A percentile compares a stretch with the other conserved stretches of the same genome.
Evolutionary conservation across 495 filamentous ascomycete genomes (phyloP).

Genomic region (Penicillium psychrofluorescens): DNA sequence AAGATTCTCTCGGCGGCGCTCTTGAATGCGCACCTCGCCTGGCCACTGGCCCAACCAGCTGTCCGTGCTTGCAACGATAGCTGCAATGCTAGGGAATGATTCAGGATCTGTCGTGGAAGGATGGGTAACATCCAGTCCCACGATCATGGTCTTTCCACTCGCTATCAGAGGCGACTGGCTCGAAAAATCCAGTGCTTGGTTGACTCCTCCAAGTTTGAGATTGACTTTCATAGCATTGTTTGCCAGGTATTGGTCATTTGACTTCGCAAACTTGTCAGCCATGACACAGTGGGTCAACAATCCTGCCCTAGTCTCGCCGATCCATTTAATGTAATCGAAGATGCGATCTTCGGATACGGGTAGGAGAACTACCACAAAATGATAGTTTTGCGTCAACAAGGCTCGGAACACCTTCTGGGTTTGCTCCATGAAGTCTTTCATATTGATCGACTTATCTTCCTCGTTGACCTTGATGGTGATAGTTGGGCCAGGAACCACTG

Average conservation of each 20-base stretch:
- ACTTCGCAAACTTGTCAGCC: conserved; percentile 12
- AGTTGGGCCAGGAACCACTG: too few species aligned
- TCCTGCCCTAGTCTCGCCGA: conserved; percentile 52
- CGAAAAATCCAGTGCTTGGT: conserved; percentile 48
- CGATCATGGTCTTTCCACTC: conserved; percentile 62
- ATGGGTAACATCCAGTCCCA: conserved; percentile 83
- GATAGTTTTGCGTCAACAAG: background rate
- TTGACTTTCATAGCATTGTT: conserved; percentile 77
- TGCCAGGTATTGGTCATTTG: conserved; percentile 49
- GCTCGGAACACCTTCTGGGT: background rate
- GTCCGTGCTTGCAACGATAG: conserved; percentile 66
- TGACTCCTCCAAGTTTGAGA: conserved; percentile 69
- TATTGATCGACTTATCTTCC: background rate
- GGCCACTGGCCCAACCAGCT: conserved; percentile 59
- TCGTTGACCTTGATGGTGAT: too few species aligned
- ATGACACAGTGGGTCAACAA: conserved; percentile 55
- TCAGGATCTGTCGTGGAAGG: conserved; percentile 57
- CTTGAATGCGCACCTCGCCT: conserved; percentile 51
- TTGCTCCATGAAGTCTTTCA: background rate
- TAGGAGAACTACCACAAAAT: conserved; percentile 50
- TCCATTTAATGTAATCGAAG: conserved; percentile 59
- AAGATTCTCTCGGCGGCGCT: conserved; percentile 52
- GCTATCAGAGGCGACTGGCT: conserved; percentile 41
- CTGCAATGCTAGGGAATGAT: conserved; percentile 60
- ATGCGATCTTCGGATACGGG: conserved; percentile 32